Evolutionary conservation across 441 rosid genomes (phyloP).

Genomic region (Geranium incanum): DNA sequence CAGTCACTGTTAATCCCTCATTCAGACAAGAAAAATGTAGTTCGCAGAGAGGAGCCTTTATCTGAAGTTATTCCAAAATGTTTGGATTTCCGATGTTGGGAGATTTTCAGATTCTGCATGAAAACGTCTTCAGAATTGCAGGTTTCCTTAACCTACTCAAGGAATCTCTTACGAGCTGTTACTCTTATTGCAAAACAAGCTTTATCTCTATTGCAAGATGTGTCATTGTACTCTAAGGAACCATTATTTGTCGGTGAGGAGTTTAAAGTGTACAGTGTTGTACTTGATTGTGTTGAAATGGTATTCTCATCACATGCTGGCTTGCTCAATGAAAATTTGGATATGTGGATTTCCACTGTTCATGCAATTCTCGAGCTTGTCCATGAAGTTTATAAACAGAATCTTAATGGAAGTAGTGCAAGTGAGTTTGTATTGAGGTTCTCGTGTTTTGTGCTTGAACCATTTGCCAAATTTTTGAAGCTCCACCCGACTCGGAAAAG

Average conservation of each 20-base stretch:
- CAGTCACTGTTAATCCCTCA: conserved; percentile 50
- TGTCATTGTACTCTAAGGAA: conserved; percentile 24
- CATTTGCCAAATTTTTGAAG: conserved; percentile 66
- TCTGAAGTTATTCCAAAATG: conserved; percentile 28
- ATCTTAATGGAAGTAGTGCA: conserved; percentile 33
- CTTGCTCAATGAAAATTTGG: conserved; percentile 56
- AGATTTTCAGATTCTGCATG: conserved; percentile 63
- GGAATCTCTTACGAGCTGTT: conserved; percentile 53
- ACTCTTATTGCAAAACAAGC: conserved; percentile 35
- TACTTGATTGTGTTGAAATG: conserved; percentile 54
- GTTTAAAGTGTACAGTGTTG: conserved; percentile 39
- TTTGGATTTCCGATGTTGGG: conserved; percentile 79
- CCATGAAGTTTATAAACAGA: conserved; percentile 31
- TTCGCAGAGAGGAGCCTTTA: conserved; percentile 22
- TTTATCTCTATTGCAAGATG: conserved; percentile 28
- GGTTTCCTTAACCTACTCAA: conserved; percentile 47
- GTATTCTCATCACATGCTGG: conserved; percentile 54
- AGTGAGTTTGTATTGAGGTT: conserved; percentile 44
- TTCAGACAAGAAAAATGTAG: conserved; percentile 34
- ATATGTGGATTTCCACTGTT: conserved; percentile 59
- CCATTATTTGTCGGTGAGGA: conserved; percentile 32
- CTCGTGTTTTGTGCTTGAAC: conserved; percentile 64
- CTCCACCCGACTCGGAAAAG: conserved; percentile 61
- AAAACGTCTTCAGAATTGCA: conserved; percentile 48
- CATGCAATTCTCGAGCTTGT: conserved; percentile 48